phyloP scores from a whole-genome alignment of 2,329 filamentous ascomycete genomes.

The Neofusicoccum sp. region DNA sequence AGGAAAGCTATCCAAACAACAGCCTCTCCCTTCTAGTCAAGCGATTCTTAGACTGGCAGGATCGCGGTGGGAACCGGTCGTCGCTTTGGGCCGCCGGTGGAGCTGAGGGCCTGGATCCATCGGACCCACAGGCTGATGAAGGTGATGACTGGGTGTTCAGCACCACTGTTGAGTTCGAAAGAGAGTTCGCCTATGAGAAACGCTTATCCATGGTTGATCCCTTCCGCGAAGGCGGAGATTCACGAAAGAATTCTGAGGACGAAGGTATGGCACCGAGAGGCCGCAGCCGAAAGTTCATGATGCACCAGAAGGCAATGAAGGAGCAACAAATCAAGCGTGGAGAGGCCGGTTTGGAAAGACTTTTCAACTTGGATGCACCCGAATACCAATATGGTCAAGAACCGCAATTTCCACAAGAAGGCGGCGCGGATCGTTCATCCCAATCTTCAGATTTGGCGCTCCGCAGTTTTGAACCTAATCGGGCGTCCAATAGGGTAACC shows the following conservation, averaged over 20 bases:
- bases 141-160: constrained; percentile 65
- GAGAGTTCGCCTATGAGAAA: constrained; percentile 48
- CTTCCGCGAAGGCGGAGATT: constrained; percentile 34
- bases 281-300: constrained; percentile 17
- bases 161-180: constrained; percentile 61
- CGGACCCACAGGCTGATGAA: constrained; percentile 39
- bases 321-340: constrained; percentile 59
- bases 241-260: not conserved
- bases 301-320: constrained; percentile 51
- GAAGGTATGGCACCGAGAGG: not conserved
- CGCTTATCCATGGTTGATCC: constrained; percentile 48
- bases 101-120: constrained; percentile 55
- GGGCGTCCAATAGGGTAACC: constrained; percentile 48
- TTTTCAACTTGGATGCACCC: constrained; percentile 56
- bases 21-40: constrained; percentile 65
- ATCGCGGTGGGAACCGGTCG: constrained; percentile 67
- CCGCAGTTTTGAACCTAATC: constrained; percentile 40
- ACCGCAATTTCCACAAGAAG: not conserved
- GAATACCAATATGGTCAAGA: constrained; percentile 56
- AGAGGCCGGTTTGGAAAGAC: constrained; percentile 54
- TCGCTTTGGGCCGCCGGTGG: constrained; percentile 60
- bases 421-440: constrained; percentile 22
- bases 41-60: constrained; percentile 73
- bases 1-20: constrained; percentile 61
- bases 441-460: constrained; percentile 55